A percentile compares a stretch with the other conserved stretches of the same genome.
Conservation (phyloP, 179 eudicot genomes). For the Gypsophila paniculata region DNA sequence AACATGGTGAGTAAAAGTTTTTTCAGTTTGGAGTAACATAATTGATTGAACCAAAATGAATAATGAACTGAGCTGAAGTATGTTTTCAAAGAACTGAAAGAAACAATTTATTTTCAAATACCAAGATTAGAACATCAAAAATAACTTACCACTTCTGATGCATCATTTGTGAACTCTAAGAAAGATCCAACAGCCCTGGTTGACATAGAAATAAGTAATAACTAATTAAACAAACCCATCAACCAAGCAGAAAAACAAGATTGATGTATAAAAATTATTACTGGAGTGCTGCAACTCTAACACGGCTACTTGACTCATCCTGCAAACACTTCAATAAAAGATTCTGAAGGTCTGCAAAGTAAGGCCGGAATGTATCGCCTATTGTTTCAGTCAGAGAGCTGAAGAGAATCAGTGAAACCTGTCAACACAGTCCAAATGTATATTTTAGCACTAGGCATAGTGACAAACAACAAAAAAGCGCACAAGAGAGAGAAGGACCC, state of each 20-base stretch:
- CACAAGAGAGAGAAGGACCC: not conserved
- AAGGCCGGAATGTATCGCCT: slow-evolving; percentile 80
- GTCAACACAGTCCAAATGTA: slow-evolving; percentile 24
- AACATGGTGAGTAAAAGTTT: not conserved
- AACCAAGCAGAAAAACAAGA: slow-evolving; percentile 1
- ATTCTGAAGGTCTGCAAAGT: slow-evolving; percentile 77
- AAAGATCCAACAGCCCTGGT: slow-evolving; percentile 94
- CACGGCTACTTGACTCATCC: slow-evolving; percentile 86
- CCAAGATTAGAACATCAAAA: not conserved
- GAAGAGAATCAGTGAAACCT: slow-evolving; percentile 95
- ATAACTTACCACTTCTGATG: slow-evolving; percentile 67
- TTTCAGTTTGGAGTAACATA: not conserved
- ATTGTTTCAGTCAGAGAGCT: slow-evolving; percentile 96
- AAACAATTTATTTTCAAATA: not conserved
- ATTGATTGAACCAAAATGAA: not conserved
- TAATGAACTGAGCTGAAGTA: not conserved
- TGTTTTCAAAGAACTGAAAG: slow-evolving; percentile 4
- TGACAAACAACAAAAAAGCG: not conserved
- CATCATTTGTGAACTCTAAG: slow-evolving; percentile 82
- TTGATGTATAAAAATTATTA: slow-evolving; percentile 28
- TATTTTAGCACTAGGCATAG: slow-evolving; percentile 17
- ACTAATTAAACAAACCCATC: slow-evolving; percentile 17
- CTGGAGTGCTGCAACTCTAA: slow-evolving; percentile 98
- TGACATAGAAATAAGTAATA: slow-evolving; percentile 16
- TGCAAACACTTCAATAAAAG: slow-evolving; percentile 80